Evolutionary conservation across 148 eudicot genomes (phyloP).

Genomic region (Camellia japonica): DNA sequence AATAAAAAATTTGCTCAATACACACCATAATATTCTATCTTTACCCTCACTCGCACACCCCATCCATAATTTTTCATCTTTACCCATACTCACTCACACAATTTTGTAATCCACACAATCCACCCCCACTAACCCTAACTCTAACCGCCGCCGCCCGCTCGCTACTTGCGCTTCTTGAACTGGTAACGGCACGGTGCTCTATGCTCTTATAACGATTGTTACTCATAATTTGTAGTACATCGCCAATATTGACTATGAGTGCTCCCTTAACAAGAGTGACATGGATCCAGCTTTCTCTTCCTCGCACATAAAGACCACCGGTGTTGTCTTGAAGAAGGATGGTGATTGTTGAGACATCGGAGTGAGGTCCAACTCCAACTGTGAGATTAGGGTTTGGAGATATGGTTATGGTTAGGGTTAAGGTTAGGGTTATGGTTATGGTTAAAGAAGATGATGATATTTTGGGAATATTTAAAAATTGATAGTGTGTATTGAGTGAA

Average conservation of each 20-base stretch:
- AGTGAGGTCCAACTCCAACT: conserved; percentile 27
- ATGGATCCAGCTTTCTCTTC: conserved; percentile 19
- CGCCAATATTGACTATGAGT: conserved; percentile 57
- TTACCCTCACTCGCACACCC: too few relatives aligned
- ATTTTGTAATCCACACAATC: too few relatives aligned
- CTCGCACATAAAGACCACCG: conserved; percentile 27
- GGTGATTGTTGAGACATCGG: conserved; percentile 33
- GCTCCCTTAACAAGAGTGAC: conserved; percentile 51
- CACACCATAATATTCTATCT: too few relatives aligned
- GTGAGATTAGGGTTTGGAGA: conserved; percentile 44
- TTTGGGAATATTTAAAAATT: too few relatives aligned
- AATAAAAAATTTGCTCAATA: too few relatives aligned
- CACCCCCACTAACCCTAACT: too few relatives aligned
- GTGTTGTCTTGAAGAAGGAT: conserved; percentile 33
- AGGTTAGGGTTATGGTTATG: too few relatives aligned
- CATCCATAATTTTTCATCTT: too few relatives aligned
- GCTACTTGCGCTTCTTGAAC: conserved; percentile 30
- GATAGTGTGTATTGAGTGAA: too few relatives aligned
- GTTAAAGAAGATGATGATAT: too few relatives aligned
- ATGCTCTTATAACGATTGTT: conserved; percentile 57
- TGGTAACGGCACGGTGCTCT: conserved; percentile 55
- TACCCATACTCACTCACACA: too few relatives aligned
- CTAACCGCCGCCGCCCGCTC: too few relatives aligned
- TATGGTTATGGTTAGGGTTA: background rate
- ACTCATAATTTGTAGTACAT: conserved; percentile 58